phyloP scores from a whole-genome alignment of 1,284 basidiomycete genomes.

The Cryptococcus wingfieldii region DNA sequence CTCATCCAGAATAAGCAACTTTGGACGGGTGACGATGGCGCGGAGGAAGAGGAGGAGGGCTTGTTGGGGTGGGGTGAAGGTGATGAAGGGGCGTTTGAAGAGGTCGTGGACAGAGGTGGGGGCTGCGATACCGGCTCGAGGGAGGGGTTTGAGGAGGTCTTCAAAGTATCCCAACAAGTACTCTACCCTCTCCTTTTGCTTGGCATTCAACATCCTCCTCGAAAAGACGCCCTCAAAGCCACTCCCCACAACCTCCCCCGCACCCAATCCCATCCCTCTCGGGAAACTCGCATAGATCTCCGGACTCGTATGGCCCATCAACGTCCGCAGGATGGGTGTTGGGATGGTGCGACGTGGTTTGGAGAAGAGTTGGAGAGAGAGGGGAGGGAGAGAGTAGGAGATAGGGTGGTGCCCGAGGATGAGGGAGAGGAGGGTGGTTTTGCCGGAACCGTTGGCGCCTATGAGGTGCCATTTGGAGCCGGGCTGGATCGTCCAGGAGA shows the following conservation, averaged over 20 bases:
- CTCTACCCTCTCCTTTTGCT: constrained; percentile 49
- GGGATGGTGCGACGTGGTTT: constrained; percentile 62
- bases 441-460: constrained; percentile 87
- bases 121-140: not conserved
- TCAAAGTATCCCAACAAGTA: constrained; percentile 60
- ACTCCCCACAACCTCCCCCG: constrained; percentile 73
- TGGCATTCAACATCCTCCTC: constrained; percentile 53
- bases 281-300: constrained; percentile 92
- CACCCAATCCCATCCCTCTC: constrained; percentile 62
- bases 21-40: constrained; percentile 65
- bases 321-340: constrained; percentile 56
- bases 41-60: constrained; percentile 74
- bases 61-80: constrained; percentile 67
- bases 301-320: constrained; percentile 77
- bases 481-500: constrained; percentile 72
- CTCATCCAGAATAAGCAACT: constrained; percentile 78
- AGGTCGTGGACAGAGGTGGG: constrained; percentile 16
- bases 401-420: constrained; percentile 93
- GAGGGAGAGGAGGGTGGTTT: constrained; percentile 89
- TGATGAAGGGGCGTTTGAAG: constrained; percentile 56
- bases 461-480: constrained; percentile 83
- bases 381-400: constrained; percentile 64
- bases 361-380: constrained; percentile 64
- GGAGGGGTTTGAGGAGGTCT: constrained; percentile 19
- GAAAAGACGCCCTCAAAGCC: constrained; percentile 77